A percentile compares a stretch with the other conserved stretches of the same genome.
Conservation (phyloP, 148 eudicot genomes). For the Rhododendron simsii region DNA sequence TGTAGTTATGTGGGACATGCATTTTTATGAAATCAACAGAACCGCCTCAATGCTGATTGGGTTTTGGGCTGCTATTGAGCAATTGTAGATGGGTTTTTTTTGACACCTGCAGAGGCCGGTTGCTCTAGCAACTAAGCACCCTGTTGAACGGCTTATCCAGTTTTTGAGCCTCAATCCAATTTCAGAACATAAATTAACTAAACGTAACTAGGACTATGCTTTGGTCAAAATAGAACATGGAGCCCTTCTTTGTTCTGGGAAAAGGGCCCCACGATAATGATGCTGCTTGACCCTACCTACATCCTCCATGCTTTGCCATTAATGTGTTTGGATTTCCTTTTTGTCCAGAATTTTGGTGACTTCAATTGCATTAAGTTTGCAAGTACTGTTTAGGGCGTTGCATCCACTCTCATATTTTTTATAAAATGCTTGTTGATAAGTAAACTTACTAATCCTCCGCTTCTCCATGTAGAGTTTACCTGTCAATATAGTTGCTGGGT, state of each 20-base stretch:
- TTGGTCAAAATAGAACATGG: not conserved
- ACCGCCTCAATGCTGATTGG: not conserved
- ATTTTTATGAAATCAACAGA: not conserved
- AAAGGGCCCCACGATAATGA: not conserved
- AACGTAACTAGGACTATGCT: not conserved
- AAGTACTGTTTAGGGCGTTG: not conserved
- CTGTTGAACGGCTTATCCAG: not conserved
- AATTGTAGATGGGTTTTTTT: not conserved
- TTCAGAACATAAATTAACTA: not conserved
- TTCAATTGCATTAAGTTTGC: not conserved
- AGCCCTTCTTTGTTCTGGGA: not conserved
- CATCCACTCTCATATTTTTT: not conserved
- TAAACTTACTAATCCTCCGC: not conserved
- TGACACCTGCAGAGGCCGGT: not conserved
- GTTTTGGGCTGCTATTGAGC: not conserved
- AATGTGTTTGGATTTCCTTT: not conserved
- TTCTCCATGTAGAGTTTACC: conserved; percentile 41
- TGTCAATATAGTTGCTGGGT: conserved; percentile 51
- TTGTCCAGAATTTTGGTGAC: not conserved
- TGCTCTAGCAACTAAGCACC: not conserved
- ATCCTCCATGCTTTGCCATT: not conserved
- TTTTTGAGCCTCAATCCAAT: not conserved
- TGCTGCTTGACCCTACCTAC: not conserved
- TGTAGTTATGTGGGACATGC: not conserved
- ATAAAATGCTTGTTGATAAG: not conserved